phyloP scores from a whole-genome alignment of 495 filamentous ascomycete genomes.

The Tuber microsphaerosporum region DNA sequence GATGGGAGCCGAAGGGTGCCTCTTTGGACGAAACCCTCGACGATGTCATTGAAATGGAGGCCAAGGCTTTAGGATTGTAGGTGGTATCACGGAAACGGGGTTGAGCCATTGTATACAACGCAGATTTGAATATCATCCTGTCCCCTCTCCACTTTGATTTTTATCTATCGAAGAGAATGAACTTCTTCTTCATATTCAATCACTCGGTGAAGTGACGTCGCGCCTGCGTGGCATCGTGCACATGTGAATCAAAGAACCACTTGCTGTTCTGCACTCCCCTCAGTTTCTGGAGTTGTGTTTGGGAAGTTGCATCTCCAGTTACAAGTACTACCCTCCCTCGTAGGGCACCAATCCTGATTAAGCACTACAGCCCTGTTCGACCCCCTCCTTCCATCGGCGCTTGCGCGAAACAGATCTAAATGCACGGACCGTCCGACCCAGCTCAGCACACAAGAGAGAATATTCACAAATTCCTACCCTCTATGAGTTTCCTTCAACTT shows the following conservation, averaged over 20 bases:
- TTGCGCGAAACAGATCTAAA: background rate
- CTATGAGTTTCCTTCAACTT: background rate
- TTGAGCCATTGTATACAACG: background rate
- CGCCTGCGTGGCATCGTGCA: background rate
- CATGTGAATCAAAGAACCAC: background rate
- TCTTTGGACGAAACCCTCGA: conserved; percentile 31
- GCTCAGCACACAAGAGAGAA: background rate
- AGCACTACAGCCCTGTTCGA: background rate
- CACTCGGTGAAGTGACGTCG: background rate
- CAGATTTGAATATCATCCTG: background rate
- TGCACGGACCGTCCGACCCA: background rate
- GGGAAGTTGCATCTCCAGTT: background rate
- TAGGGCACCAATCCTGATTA: background rate
- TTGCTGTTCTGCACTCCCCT: background rate
- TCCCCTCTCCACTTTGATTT: background rate
- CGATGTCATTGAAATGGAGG: conserved; percentile 28
- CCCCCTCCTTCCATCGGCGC: background rate
- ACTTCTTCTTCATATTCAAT: background rate
- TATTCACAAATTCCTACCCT: background rate
- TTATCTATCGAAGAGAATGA: background rate
- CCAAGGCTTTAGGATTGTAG: conserved; percentile 26
- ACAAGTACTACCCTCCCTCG: background rate
- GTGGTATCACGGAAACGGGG: background rate
- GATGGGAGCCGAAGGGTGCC: conserved; percentile 26
- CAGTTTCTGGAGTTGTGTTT: background rate